Evolutionary conservation across 495 filamentous ascomycete species (phyloP), one percentile per base, ranked within the genome.

Genomic region (Penicillium ochrochloron): DNA sequence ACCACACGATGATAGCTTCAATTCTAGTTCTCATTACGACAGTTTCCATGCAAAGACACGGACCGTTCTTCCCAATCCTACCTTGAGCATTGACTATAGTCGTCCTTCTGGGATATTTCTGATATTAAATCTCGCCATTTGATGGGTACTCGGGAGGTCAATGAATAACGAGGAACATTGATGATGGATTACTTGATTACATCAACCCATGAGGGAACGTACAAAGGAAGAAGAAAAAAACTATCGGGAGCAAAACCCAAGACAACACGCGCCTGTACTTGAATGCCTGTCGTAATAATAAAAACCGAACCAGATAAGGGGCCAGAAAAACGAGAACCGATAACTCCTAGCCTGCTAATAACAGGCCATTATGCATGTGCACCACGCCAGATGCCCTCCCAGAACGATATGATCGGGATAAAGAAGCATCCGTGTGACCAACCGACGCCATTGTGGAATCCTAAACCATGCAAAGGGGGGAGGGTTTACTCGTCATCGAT

Each of bases 401-500:
- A 27, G 27, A 50, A 57, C 33, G 48, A 52, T 15, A 57, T 23
- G 29, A 48, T 12, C 37, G 57, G 44, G 44, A n/a, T 19, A 9
- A 48, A 34, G 42, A 42, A 55, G 44, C 51, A 66, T 54, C 42
- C 35, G 51, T 39, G 55, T 23, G 29, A 41, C 55, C 63, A 51
- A 63, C 64, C 57, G 66, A 69, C 65, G 65, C 63, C 69, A 58
- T 61, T 62, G 58, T 60, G 59, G 50, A 69, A 66, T 64, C 57
- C 50, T 57, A 70, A 63, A 66, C 17, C 37, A 61, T 61, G n/a
- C 51, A 57, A 37, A 35, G 37, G 29, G 48, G 48, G 6, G 15
- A 61, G 27, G 1, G 31, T 65, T 59, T 76, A 80, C 60, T 86
- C 83, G 39, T 88, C 86, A 51, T 85, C 83, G 44, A 87, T 69